Percentiles rank a stretch among this genome's conserved stretches.
Evolutionary conservation across 2,329 filamentous ascomycete genomes (phyloP).

Genomic region (Penicillium sp.): DNA sequence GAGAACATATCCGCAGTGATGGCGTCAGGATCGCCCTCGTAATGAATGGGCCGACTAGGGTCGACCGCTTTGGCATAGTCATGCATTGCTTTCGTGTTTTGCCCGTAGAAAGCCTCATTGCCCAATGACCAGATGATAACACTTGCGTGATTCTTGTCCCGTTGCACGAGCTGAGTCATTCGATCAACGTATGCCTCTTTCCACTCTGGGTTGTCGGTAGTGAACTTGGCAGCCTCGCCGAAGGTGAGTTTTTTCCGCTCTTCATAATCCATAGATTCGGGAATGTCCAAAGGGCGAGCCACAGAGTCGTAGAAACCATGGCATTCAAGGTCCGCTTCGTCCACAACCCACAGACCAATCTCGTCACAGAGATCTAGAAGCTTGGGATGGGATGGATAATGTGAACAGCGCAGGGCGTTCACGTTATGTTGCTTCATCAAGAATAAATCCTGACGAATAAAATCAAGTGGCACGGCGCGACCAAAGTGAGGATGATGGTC

Average conservation of each 20-base stretch:
- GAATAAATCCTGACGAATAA: constrained; percentile 58
- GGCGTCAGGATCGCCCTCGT: constrained; percentile 61
- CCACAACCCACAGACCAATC: constrained; percentile 34
- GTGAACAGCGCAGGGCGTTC: constrained; percentile 65
- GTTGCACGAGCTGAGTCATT: constrained; percentile 59
- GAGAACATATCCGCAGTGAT: constrained; percentile 62
- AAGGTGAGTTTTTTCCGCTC: constrained; percentile 55
- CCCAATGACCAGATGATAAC: constrained; percentile 71
- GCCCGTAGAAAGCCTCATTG: constrained; percentile 69
- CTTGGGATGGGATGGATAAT: constrained; percentile 54
- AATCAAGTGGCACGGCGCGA: constrained; percentile 60
- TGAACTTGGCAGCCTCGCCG: constrained; percentile 23
- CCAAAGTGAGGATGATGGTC: constrained; percentile 65
- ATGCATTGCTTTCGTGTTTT: constrained; percentile 66
- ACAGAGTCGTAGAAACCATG: constrained; percentile 34
- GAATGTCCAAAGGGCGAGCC: constrained; percentile 50
- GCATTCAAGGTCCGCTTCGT: constrained; percentile 36
- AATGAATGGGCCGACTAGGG: constrained; percentile 58
- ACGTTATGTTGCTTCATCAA: constrained; percentile 69
- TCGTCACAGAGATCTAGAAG: constrained; percentile 32
- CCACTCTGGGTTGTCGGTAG: constrained; percentile 31
- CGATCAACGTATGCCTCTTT: constrained; percentile 65
- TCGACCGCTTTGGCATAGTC: constrained; percentile 58
- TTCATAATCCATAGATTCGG: constrained; percentile 56
- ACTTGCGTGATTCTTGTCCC: constrained; percentile 68